Conservation (phyloP, 345 rosid genomes). For the Arabis alpina region DNA sequence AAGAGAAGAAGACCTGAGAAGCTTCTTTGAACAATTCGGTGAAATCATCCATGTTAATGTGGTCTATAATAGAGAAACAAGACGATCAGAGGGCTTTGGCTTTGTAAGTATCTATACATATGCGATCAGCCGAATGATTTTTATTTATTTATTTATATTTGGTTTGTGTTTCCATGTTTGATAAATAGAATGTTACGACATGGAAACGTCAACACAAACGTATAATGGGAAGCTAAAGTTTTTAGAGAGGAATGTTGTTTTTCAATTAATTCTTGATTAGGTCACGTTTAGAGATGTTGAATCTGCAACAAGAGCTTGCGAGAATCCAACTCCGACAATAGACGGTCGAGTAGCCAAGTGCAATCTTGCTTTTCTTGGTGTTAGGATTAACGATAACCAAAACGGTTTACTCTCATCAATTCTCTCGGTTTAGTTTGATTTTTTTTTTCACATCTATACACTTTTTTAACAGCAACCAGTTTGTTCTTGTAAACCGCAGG, state of each 20-base stretch:
- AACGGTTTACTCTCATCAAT: not conserved
- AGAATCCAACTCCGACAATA: conserved; percentile 55
- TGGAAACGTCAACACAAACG: not conserved
- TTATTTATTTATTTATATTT: too few species aligned
- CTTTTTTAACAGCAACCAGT: too few species aligned
- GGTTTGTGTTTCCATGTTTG: not conserved
- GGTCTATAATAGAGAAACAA: conserved; percentile 45
- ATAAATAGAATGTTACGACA: not conserved
- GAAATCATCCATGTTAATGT: conserved; percentile 49
- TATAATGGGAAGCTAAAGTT: not conserved
- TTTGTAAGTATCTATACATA: conserved; percentile 37
- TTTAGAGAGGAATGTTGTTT: not conserved
- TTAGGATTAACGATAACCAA: not conserved
- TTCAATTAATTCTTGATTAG: conserved; percentile 25
- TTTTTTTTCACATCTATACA: too few species aligned
- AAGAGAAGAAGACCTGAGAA: conserved; percentile 7
- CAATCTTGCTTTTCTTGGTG: conserved; percentile 55
- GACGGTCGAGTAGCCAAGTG: conserved; percentile 69
- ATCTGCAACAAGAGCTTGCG: conserved; percentile 62
- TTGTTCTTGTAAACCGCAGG: too few species aligned
- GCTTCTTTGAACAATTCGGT: conserved; percentile 47
- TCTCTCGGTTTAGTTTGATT: too few species aligned
- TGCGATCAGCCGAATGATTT: too few species aligned
- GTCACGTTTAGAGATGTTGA: conserved; percentile 69
- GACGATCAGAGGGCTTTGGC: conserved; percentile 56